phyloP scores from a whole-genome alignment of 83 land plant genomes.

The Larix sibirica region DNA sequence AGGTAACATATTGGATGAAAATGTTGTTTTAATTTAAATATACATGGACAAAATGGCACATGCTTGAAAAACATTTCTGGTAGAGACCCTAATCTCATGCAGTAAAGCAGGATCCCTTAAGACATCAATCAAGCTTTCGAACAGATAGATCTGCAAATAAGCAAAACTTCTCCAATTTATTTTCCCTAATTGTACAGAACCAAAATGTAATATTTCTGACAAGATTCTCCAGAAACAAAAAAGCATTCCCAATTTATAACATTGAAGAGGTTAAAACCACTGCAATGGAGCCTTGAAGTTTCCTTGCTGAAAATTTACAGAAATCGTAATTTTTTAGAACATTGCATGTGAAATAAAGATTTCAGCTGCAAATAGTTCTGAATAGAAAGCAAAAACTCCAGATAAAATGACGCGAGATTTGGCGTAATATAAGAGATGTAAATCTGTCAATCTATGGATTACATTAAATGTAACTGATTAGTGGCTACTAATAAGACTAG shows the following conservation, averaged over 20 bases:
- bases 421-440: neutral
- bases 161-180: neutral
- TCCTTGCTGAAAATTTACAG: neutral
- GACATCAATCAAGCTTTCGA: neutral
- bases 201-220: neutral
- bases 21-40: neutral
- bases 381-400: neutral
- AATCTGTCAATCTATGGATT: neutral
- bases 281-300: neutral
- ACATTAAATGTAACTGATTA: neutral
- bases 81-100: neutral
- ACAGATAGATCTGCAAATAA: neutral
- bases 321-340: neutral
- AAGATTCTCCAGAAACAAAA: neutral
- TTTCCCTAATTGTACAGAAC: neutral
- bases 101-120: neutral
- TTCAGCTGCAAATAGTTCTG: neutral
- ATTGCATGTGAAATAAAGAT: neutral
- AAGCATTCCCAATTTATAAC: neutral
- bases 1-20: neutral
- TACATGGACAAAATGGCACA: neutral
- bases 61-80: neutral
- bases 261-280: neutral
- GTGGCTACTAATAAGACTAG: neutral
- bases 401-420: neutral